A percentile compares a stretch with the other conserved stretches of the same genome.
Conservation (phyloP, 1,284 basidiomycete genomes). For the Golubevia pallescens region DNA sequence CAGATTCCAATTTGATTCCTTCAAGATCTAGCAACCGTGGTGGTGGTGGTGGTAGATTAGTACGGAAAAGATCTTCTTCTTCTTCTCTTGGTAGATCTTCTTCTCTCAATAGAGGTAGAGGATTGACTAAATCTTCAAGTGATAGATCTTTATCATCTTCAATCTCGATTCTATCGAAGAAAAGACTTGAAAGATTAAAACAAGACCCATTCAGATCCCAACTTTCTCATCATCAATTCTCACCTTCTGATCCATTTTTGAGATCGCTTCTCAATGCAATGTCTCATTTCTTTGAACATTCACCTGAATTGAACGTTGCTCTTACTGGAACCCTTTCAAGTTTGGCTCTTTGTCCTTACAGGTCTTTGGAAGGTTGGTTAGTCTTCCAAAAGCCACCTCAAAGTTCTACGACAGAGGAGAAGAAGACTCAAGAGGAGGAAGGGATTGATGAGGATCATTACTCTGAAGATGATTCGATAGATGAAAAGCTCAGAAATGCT, state of each 20-base stretch:
- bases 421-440: conserved; percentile 1
- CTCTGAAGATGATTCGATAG: not conserved
- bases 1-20: not conserved
- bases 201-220: conserved; percentile 71
- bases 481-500: conserved; percentile 5
- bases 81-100: not conserved
- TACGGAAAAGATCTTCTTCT: not conserved
- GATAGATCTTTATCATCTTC: not conserved
- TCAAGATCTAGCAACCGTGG: not conserved
- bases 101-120: not conserved
- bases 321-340: conserved; percentile 81
- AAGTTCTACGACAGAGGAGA: not conserved
- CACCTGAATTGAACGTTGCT: conserved; percentile 84
- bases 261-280: conserved; percentile 75
- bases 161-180: not conserved
- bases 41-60: not conserved
- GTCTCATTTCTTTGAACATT: conserved; percentile 80
- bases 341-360: conserved; percentile 80
- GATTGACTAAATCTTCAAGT: not conserved
- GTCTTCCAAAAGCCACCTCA: conserved; percentile 19
- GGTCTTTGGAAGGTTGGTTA: conserved; percentile 86
- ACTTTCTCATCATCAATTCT: conserved; percentile 75
- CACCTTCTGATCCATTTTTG: conserved; percentile 78
- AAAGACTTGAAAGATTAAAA: not conserved
- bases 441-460: not conserved